Percentiles rank a stretch among this genome's conserved stretches.
These are phyloP conservation scores for Microdochium trichocladiopsis DNA, from an alignment of 2,329 filamentous ascomycete genomes.

Conservation along the genomic window DNA sequence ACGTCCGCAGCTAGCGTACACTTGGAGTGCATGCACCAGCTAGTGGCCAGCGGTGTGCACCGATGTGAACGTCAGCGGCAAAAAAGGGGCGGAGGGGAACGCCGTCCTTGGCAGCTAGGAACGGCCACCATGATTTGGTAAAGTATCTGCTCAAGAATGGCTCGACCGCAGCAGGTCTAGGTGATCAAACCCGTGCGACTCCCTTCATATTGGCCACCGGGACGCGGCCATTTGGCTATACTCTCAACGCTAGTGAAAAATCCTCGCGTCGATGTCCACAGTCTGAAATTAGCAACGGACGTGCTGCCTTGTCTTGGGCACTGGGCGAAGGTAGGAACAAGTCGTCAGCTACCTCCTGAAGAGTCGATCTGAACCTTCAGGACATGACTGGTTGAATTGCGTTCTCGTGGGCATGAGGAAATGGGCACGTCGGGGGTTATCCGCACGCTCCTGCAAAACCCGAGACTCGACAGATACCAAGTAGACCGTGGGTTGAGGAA, in stretches of 20 bases:
- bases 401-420: slow-evolving; percentile 21
- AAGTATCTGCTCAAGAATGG: slow-evolving; percentile 11
- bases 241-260: slow-evolving; percentile 14
- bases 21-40: slow-evolving; percentile 13
- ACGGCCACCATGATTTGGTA: slow-evolving; percentile 21
- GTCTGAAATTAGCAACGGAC: slow-evolving; percentile 19
- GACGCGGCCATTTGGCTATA: slow-evolving; percentile 15
- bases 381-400: slow-evolving; percentile 21
- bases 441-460: slow-evolving; percentile 14
- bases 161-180: slow-evolving; percentile 11
- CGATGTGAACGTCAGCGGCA: slow-evolving; percentile 11
- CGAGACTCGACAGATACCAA: slow-evolving; percentile 13
- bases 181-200: slow-evolving; percentile 18
- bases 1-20: slow-evolving; percentile 18
- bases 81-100: slow-evolving; percentile 18
- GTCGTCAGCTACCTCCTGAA: slow-evolving; percentile 14
- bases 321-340: slow-evolving; percentile 17
- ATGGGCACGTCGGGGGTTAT: slow-evolving; percentile 15
- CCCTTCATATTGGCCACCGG: slow-evolving; percentile 23
- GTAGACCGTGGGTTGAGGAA: slow-evolving; percentile 21
- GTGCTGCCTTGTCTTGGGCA: slow-evolving; percentile 25
- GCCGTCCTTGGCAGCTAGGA: slow-evolving; percentile 23
- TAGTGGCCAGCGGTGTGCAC: slow-evolving; percentile 17
- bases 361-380: slow-evolving; percentile 16
- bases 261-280: slow-evolving; percentile 17